Base-by-base conservation (phyloP, 768 basidiomycete species). In the Lactifluus echinatus region DNA sequence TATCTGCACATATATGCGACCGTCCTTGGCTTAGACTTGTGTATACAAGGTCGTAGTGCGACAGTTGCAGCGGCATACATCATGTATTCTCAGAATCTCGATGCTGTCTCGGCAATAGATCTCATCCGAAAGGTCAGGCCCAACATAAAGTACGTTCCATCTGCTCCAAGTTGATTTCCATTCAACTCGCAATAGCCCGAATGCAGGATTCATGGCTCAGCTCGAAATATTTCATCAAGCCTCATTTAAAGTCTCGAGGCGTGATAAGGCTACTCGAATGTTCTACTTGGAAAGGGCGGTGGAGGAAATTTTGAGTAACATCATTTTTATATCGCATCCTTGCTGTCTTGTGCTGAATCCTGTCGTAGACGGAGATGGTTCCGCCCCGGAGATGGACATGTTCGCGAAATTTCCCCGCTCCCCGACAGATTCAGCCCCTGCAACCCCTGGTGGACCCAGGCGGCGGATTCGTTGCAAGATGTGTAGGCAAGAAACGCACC, bases 61-160 rank as follows among this genome's bases (percentile, higher is more conserved):
- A 87, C 89, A 2, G 83, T 95, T 46, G 85, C 88, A 7, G 84
- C 90, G 2, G 93, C 93, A 4, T 96, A 92, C 66, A 73, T 96
- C 44, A 94, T 96, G 89, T 81, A 86, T 64, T 78, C 79, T 4
- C 74, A 76, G 60, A 76, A 82, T 15, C 46, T 82, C 2, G 79
- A 84, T 57, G 73, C 78, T 0, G 72, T 78, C 11, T 71, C 75
- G 21, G 92, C 93, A 5, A 70, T 96, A 12, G 79, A 82, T 23
- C 72, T 87, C 61, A 84, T 95, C 59, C 75, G 75, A 54, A 71
- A 78, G 55, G 80, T 76, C 19, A 78, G 93, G 10, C 87, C 90
- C 0, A 71, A 74, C 52, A 75, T 88, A 15, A 80, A 87, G 91
- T 94, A 66, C 62, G 87, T 71, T 54, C 15, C 10, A 44, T 10